Percentiles rank a stretch among this genome's conserved stretches.
phyloP scores from a whole-genome alignment of 495 filamentous ascomycete genomes.

The Aspergillus indologenus region DNA sequence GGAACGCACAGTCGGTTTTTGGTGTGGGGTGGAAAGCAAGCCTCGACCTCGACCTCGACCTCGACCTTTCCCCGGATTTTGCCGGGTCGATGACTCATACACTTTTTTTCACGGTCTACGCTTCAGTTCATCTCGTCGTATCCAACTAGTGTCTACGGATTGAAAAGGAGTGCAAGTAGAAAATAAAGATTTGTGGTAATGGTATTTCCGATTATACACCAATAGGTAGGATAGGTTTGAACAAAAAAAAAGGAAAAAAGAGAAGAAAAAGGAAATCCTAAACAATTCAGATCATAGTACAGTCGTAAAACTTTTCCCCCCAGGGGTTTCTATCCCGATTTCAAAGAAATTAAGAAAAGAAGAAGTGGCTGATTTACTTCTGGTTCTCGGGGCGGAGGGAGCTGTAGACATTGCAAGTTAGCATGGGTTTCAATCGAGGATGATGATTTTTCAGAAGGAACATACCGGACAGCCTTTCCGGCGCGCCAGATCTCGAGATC shows the following conservation, averaged over 20 bases:
- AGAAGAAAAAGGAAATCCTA: neutral
- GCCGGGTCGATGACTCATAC: neutral
- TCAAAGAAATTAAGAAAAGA: conserved; percentile 9
- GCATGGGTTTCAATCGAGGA: conserved; percentile 12
- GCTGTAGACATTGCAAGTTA: conserved; percentile 35
- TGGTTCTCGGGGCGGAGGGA: conserved; percentile 91
- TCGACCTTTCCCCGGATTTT: neutral
- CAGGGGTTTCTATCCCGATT: conserved; percentile 13
- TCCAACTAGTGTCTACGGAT: too few species aligned
- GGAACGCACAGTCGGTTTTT: neutral
- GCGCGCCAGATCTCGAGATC: conserved; percentile 98
- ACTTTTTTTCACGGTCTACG: neutral
- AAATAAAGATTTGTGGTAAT: neutral
- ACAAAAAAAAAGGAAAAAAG: neutral
- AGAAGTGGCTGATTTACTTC: conserved; percentile 53
- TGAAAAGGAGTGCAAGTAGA: neutral
- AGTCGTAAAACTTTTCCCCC: conserved; percentile 41
- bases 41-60: neutral
- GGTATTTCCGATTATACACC: neutral
- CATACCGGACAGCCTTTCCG: conserved; percentile 87
- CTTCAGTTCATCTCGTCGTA: too few species aligned
- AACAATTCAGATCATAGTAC: conserved; percentile 39
- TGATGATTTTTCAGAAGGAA: neutral
- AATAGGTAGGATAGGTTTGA: neutral
- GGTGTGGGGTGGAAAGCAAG: neutral